These are phyloP conservation scores for Mycena albidolilacea DNA, from an alignment of 768 basidiomycete species.

Conservation along the genomic window DNA sequence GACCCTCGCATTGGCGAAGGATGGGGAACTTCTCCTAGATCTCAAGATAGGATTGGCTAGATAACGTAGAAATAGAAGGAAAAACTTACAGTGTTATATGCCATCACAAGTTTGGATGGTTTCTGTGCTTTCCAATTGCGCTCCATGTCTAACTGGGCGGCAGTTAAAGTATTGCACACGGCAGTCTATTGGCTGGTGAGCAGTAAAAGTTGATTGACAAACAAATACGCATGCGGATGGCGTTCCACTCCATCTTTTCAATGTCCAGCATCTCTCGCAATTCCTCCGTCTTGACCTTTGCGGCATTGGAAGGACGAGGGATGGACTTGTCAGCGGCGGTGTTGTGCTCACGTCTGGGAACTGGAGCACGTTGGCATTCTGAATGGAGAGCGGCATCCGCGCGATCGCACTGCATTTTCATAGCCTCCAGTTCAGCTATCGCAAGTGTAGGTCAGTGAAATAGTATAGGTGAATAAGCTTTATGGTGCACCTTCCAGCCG, in stretches of 20 bases:
- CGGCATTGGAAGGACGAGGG: slow-evolving; percentile 13
- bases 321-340: slow-evolving; percentile 15
- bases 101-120: too few relatives aligned
- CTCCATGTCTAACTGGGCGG: slow-evolving; percentile 1
- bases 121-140: slow-evolving; percentile 11
- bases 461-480: too few relatives aligned
- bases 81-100: slow-evolving; percentile 14
- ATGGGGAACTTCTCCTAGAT: too few relatives aligned
- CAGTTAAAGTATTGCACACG: neutral
- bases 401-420: slow-evolving; percentile 11
- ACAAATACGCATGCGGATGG: slow-evolving; percentile 11
- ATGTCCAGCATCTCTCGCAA: slow-evolving; percentile 12
- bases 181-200: too few relatives aligned
- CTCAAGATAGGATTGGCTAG: too few relatives aligned
- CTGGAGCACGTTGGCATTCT: neutral
- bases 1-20: too few relatives aligned
- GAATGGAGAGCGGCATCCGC: neutral
- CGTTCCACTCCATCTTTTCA: slow-evolving; percentile 7
- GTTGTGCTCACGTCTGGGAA: too few relatives aligned
- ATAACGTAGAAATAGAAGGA: too few relatives aligned
- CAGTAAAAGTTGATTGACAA: too few relatives aligned
- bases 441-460: neutral
- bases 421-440: neutral
- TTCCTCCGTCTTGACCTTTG: slow-evolving; percentile 14
- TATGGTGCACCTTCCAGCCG: too few relatives aligned